Evolutionary conservation across 2,329 filamentous ascomycete species (phyloP).

Genomic region (Drechslerella stenobrocha): DNA sequence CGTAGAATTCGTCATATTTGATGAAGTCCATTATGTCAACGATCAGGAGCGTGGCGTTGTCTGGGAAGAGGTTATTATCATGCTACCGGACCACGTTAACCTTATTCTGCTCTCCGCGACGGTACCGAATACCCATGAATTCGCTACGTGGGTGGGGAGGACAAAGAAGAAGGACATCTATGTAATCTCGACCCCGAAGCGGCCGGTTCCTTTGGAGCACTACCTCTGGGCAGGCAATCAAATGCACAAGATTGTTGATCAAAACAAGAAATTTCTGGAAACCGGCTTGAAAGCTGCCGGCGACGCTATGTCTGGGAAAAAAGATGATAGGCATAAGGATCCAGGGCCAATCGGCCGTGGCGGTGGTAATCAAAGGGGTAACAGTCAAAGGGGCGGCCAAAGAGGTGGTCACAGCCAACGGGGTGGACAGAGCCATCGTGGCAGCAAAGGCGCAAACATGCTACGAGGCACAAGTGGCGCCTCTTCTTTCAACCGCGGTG

Average conservation of each 20-base stretch:
- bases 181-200: conserved; percentile 94
- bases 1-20: conserved; percentile 98
- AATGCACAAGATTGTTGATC: conserved; percentile 91
- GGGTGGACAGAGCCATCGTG: conserved; percentile 62
- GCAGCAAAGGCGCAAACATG: conserved; percentile 56
- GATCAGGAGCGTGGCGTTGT: conserved; percentile 89
- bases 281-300: conserved; percentile 93
- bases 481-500: conserved; percentile 71
- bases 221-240: conserved; percentile 93
- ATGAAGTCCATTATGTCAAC: conserved; percentile 98
- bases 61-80: conserved; percentile 99
- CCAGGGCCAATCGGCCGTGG: conserved; percentile 56
- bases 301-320: conserved; percentile 74
- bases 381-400: conserved; percentile 60
- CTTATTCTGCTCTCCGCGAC: conserved; percentile 93
- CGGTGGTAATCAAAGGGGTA: conserved; percentile 54
- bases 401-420: conserved; percentile 62
- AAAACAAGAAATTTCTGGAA: conserved; percentile 79
- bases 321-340: conserved; percentile 65
- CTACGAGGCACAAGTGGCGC: conserved; percentile 60
- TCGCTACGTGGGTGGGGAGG: conserved; percentile 95
- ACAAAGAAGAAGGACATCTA: conserved; percentile 99
- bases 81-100: conserved; percentile 96
- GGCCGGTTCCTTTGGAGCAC: conserved; percentile 91
- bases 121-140: conserved; percentile 95